Evolutionary conservation across 768 basidiomycete genomes (phyloP).

Genomic region (Boletus eberwhitei): DNA sequence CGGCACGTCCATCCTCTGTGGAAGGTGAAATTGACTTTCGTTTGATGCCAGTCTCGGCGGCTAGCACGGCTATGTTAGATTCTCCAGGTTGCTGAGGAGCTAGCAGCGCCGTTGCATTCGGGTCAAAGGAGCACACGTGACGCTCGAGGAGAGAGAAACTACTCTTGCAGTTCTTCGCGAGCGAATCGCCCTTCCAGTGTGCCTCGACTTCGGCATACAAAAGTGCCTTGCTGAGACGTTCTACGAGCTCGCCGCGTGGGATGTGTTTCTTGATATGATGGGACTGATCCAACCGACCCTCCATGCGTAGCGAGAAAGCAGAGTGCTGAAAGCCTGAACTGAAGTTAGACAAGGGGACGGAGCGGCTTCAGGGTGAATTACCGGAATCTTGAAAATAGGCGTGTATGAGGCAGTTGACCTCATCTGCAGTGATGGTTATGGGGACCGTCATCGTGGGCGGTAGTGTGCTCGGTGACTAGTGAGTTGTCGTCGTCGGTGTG

Average conservation of each 20-base stretch:
- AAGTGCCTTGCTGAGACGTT: slow-evolving; percentile 75
- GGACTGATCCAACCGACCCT: slow-evolving; percentile 67
- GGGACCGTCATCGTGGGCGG: slow-evolving; percentile 37
- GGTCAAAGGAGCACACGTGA: slow-evolving; percentile 64
- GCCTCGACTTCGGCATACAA: slow-evolving; percentile 81
- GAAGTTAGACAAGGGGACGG: slow-evolving; percentile 7
- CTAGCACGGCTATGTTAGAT: background rate
- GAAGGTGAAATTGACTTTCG: slow-evolving; percentile 51
- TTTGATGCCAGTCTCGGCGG: slow-evolving; percentile 36
- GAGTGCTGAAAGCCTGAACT: slow-evolving; percentile 71
- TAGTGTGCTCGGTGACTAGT: background rate
- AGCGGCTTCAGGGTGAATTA: slow-evolving; percentile 22
- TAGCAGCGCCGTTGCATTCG: slow-evolving; percentile 22
- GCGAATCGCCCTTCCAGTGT: slow-evolving; percentile 67
- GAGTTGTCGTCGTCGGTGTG: background rate
- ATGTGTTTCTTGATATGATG: slow-evolving; percentile 69
- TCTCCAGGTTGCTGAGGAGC: slow-evolving; percentile 21
- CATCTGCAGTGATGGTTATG: slow-evolving; percentile 71
- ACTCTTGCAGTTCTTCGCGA: slow-evolving; percentile 63
- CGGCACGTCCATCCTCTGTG: slow-evolving; percentile 46
- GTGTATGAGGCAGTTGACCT: slow-evolving; percentile 82
- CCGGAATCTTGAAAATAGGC: slow-evolving; percentile 84
- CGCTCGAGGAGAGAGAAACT: slow-evolving; percentile 72
- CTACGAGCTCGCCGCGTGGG: slow-evolving; percentile 76
- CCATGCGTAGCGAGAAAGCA: slow-evolving; percentile 76